Conservation (phyloP, 495 filamentous ascomycete species). For the Neohortaea acidophila region DNA sequence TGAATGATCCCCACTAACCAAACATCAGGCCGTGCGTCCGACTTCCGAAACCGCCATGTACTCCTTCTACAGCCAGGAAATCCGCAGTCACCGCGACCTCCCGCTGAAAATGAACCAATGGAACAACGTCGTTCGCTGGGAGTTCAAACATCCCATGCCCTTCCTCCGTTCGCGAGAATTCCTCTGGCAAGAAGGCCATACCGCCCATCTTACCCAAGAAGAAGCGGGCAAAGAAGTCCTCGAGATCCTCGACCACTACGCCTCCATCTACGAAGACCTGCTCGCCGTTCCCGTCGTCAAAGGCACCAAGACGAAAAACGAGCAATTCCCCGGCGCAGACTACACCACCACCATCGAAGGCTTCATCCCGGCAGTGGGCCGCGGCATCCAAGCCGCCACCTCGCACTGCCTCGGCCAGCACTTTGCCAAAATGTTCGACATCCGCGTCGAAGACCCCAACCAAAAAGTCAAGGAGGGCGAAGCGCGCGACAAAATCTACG, state of each 20-base stretch:
- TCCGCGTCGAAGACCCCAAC: constrained; percentile 84
- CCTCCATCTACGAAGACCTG: constrained; percentile 76
- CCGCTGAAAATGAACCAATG: constrained; percentile 90
- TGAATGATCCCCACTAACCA: no score
- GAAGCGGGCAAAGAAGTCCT: constrained; percentile 69
- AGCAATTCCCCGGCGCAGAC: constrained; percentile 91
- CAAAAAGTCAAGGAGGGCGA: constrained; percentile 49
- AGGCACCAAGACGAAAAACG: constrained; percentile 80
- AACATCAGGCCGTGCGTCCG: constrained; percentile 91
- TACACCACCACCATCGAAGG: constrained; percentile 92
- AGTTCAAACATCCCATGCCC: constrained; percentile 93
- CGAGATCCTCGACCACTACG: constrained; percentile 86
- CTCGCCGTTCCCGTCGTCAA: constrained; percentile 88
- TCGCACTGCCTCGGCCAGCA: constrained; percentile 92
- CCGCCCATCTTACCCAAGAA: constrained; percentile 70
- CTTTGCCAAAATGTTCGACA: constrained; percentile 96
- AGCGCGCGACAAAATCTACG: constrained; percentile 50
- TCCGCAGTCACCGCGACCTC: constrained; percentile 82
- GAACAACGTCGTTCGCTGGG: constrained; percentile 96
- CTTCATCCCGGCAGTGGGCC: constrained; percentile 86
- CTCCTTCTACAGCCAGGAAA: constrained; percentile 92
- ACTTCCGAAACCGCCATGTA: constrained; percentile 94
- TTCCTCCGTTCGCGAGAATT: constrained; percentile 90
- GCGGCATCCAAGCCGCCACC: constrained; percentile 91
- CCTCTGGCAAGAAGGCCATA: constrained; percentile 97